These are phyloP conservation scores for Colletotrichum horii DNA, from an alignment of 2,329 filamentous ascomycete genomes.

Conservation along the genomic window DNA sequence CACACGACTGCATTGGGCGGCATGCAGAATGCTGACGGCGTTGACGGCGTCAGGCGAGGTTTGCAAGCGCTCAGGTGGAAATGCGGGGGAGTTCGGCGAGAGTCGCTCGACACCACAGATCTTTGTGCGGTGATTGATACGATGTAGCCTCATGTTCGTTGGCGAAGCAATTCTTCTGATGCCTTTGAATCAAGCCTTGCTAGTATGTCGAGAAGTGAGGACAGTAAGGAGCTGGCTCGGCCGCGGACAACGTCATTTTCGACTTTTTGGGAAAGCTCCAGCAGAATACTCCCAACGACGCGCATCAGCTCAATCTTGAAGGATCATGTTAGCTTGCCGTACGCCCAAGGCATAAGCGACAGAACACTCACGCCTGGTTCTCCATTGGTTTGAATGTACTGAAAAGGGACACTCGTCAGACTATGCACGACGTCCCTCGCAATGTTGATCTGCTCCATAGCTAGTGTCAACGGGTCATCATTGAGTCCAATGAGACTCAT, in stretches of 20 bases:
- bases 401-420: not conserved
- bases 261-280: slow-evolving; percentile 30
- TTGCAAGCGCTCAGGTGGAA: not conserved
- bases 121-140: not conserved
- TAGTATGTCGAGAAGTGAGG: not conserved
- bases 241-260: not conserved
- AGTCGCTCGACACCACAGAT: not conserved
- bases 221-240: not conserved
- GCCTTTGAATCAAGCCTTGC: not conserved
- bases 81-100: not conserved
- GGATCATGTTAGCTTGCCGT: not conserved
- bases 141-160: not conserved
- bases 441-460: slow-evolving; percentile 5
- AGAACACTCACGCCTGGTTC: not conserved
- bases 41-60: not conserved
- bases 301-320: slow-evolving; percentile 43
- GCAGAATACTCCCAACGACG: slow-evolving; percentile 39
- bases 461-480: not conserved
- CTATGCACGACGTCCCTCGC: not conserved
- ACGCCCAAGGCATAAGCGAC: not conserved
- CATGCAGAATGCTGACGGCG: not conserved
- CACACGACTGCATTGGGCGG: not conserved
- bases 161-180: not conserved
- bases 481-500: not conserved
- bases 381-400: slow-evolving; percentile 4